Base-by-base conservation (phyloP, 345 rosid genomes). In the Populus tremula region DNA sequence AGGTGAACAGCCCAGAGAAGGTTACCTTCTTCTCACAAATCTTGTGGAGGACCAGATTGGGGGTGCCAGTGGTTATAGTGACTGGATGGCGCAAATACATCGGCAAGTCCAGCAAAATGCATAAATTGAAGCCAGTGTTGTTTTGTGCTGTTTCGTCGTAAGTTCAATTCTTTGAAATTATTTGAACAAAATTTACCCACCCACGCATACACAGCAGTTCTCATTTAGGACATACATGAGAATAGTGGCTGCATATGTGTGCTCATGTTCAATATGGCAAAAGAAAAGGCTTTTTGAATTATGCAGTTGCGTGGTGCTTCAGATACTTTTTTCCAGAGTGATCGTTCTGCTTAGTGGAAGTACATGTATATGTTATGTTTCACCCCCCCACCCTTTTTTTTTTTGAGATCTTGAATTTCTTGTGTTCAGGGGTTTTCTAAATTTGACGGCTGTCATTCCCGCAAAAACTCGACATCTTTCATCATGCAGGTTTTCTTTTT, bases 1-100 rank as follows among this genome's bases (percentile, higher is more conserved):
- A 90, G 98, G 99, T 75, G 98, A 96, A 74, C 99, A 96, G 82
- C 98, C 98, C 43, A 88, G 98, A 81, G 98, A 96, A 88, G 99
- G 96, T 45, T 87, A 85, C 76, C 85, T 92, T 81, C 90, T 96
- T 33, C 97, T 92, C 64, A 78, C 88, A 59, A 90, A 91, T 85
- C 94, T 96, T 72, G 80, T 90, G 29, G 99, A 96, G 85, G 98
- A 94, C 82, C 97, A 85, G 86, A 86, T 83, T 62, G 92, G 92
- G 1, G 98, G 98, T 71, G 78, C 87, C 33, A 87, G 72, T 80
- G 89, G 99, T 70, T 96, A 96, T 85, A 81, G 83, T 20, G 97
- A 94, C 81, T 96, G 98, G 99, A 78, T 94, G 66, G 23, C 81
- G 70, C 98, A 91, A 88, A 84, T 94, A 84, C 96, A 96, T 69